Base-by-base conservation (phyloP, 805 yeast species). In the Saccharomycopsis malanga region DNA sequence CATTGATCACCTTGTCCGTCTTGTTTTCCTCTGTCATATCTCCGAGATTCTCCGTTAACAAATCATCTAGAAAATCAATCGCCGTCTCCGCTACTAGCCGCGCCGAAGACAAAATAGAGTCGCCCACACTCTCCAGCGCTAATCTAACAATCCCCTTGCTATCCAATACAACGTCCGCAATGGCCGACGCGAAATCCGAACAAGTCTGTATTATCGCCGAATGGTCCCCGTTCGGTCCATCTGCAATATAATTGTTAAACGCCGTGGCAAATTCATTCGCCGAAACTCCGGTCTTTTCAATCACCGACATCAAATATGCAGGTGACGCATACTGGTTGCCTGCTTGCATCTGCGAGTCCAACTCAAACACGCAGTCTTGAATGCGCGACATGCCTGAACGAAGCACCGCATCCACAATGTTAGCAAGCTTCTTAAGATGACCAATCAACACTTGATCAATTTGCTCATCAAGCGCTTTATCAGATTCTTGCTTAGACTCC, bases 191-290 rank as follows among this genome's bases (percentile, higher is more conserved):
- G 47, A 86, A 79, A 42, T 73, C 74, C 2, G 83, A 77, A 42
- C 83, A 73, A 0, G 83, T 69, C 53, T 75, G 73, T 53, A 87
- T 80, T 23, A 83, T 73, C 41, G 68, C 68, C 3, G 79, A 71
- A 55, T 81, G 86, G 50, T 79, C 85, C 24, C 79, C 74, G 44
- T 72, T 70, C 44, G 77, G 77, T 4, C 91, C 94, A 59, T 85
- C 95, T 4, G 83, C 88, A 44, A 87, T 68, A 57, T 76, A 82
- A 44, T 77, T 73, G 60, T 82, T 85, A 69, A 86, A 87, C 4
- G 81, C 77, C 22, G 80, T 76, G 4, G 95, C 84, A 62, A 88
- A 86, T 34, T 83, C 89, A 4, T 89, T 85, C 0, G 89, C 87
- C 14, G 76, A 67, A 34, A 79, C 75, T 0, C 87, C 76, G 17